Evolutionary conservation across 2,329 filamentous ascomycete species (phyloP).

Genomic region (Proliferodiscus dingleyae): DNA sequence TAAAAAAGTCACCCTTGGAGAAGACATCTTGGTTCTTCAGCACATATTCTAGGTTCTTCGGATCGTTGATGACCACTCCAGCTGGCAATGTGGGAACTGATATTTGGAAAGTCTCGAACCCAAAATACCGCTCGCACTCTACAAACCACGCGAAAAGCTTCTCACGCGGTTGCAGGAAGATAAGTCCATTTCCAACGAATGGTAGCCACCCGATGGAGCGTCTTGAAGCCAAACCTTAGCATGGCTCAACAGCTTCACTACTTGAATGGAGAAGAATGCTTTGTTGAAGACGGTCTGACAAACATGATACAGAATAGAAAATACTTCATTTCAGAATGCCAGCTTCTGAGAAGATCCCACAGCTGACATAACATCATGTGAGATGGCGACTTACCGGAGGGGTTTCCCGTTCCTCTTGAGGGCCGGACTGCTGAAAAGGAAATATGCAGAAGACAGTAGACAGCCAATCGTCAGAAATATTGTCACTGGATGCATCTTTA

Average conservation of each 20-base stretch:
- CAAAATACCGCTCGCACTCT: constrained; percentile 50
- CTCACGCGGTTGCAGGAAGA: constrained; percentile 56
- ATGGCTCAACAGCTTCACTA: neutral
- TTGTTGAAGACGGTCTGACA: too few relatives aligned
- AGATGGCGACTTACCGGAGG: constrained; percentile 29
- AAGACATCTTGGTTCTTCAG: constrained; percentile 57
- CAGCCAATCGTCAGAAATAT: constrained; percentile 12
- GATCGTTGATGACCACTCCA: constrained; percentile 58
- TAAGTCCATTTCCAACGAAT: constrained; percentile 54
- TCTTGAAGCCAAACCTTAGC: constrained; percentile 14
- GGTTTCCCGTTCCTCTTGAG: constrained; percentile 26
- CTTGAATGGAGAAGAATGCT: too few relatives aligned
- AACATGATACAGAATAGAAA: too few relatives aligned
- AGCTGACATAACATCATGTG: too few relatives aligned
- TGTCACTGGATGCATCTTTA: constrained; percentile 21
- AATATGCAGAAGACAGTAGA: constrained; percentile 8
- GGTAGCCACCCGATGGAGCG: constrained; percentile 37
- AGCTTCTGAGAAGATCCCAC: too few relatives aligned
- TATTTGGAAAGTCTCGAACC: constrained; percentile 57
- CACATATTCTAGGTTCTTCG: constrained; percentile 57
- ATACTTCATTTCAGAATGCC: too few relatives aligned
- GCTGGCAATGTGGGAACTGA: constrained; percentile 58
- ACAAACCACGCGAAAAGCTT: constrained; percentile 60
- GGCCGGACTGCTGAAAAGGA: constrained; percentile 18
- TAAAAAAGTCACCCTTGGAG: constrained; percentile 59